Evolutionary conservation across 441 rosid species (phyloP).

Genomic region (Iberis amara): DNA sequence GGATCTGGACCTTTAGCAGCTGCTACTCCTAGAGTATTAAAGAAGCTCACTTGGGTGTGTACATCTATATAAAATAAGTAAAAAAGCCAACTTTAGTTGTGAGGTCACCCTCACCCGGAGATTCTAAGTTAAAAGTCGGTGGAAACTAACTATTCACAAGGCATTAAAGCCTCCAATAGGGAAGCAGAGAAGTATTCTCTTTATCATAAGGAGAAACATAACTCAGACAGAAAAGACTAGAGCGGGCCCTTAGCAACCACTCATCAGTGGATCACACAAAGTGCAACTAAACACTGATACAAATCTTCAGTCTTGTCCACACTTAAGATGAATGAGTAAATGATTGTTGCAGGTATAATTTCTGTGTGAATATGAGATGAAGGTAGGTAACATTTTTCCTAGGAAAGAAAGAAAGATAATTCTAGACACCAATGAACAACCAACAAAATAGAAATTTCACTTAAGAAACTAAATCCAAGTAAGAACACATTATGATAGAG

Average conservation of each 20-base stretch:
- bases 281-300: constrained; percentile 23
- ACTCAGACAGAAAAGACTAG: constrained; percentile 27
- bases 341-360: constrained; percentile 10
- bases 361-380: neutral
- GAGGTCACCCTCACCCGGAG: constrained; percentile 22
- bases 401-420: neutral
- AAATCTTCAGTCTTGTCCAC: constrained; percentile 30
- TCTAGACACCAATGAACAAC: neutral
- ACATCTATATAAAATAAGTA: constrained; percentile 17
- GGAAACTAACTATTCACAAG: constrained; percentile 17
- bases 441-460: neutral
- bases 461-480: constrained; percentile 14
- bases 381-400: constrained; percentile 1
- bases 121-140: constrained; percentile 23
- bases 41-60: constrained; percentile 8
- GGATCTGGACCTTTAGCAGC: constrained; percentile 14
- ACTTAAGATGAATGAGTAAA: constrained; percentile 8
- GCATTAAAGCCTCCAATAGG: constrained; percentile 25
- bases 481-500: constrained; percentile 2
- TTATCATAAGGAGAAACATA: constrained; percentile 8
- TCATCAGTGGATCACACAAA: constrained; percentile 30
- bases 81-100: neutral
- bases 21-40: constrained; percentile 2
- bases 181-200: constrained; percentile 21
- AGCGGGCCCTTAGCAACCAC: constrained; percentile 21